Base-by-base conservation (phyloP, 805 yeast species). In the Pichia thaimueangensis region DNA sequence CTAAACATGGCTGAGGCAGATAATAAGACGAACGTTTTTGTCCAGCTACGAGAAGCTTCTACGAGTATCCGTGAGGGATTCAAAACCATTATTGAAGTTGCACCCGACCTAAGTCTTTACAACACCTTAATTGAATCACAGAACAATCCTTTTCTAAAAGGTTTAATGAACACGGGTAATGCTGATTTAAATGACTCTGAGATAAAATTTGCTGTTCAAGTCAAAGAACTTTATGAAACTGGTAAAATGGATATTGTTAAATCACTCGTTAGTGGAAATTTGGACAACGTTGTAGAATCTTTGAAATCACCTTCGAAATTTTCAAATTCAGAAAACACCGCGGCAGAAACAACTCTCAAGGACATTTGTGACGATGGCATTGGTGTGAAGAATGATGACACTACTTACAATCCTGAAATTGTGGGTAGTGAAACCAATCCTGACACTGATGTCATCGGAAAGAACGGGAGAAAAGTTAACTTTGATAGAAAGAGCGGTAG, bases 141-240 rank as follows among this genome's bases (percentile, higher is more conserved):
- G 54, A 33, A 42, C 69, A 7, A 51, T 59, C 11, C 41, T 35
- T 16, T 42, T 44, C 17, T 30, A 36, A 32, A 34, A 16, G n/a
- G 39, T 5, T n/a, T 45, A 6, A 37, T 48, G 6, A 25, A 32
- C 5, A 35, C 29, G 15, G 36, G 43, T 11, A 13, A 56, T 80
- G 35, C 59, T 70, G 17, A 69, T 24, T 23, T 48, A 5, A 20
- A 78, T 39, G 73, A 68, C 52, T 69, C 71, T 28, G 72, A 80
- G 38, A 55, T 86, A 20, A 69, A 70, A 37, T 57, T 84, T 24
- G 86, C 86, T 0, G 68, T 85, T 1, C 67, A 69, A 43, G 57
- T 86, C 45, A 80, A 80, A 53, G 63, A 78, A 1, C 58, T 77
- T 30, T 67, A 80, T 49, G 62, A 69, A 20, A 44, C 65, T 8